These are phyloP conservation scores for Corymbia maculata DNA, from an alignment of 345 rosid genomes.

Conservation along the genomic window DNA sequence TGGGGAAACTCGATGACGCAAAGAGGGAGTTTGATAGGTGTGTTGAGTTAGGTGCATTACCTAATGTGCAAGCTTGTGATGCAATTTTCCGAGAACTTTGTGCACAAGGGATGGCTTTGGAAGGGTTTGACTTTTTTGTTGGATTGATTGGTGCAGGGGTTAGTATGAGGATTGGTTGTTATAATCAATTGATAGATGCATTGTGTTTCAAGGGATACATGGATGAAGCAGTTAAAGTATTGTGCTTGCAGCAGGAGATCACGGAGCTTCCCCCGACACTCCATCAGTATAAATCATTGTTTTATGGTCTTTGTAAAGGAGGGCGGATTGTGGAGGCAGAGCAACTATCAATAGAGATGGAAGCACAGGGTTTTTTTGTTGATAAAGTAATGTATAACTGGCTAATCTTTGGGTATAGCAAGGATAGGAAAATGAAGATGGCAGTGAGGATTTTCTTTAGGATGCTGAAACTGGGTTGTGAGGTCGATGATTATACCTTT, in stretches of 20 bases:
- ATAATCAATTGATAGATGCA: constrained; percentile 38
- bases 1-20: constrained; percentile 49
- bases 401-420: constrained; percentile 41
- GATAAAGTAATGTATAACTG: constrained; percentile 53
- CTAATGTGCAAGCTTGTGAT: constrained; percentile 22
- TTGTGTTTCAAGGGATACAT: constrained; percentile 37
- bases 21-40: constrained; percentile 30
- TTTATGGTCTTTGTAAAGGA: constrained; percentile 51
- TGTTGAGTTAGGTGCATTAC: constrained; percentile 14
- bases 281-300: constrained; percentile 42
- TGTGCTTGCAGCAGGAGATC: constrained; percentile 34
- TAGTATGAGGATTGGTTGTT: constrained; percentile 29
- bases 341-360: constrained; percentile 42
- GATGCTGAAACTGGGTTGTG: constrained; percentile 55
- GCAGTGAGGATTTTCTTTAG: constrained; percentile 42
- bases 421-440: constrained; percentile 47
- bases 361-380: constrained; percentile 40
- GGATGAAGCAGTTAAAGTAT: constrained; percentile 43
- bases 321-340: constrained; percentile 44
- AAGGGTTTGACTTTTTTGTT: constrained; percentile 36
- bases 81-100: constrained; percentile 32
- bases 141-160: constrained; percentile 12
- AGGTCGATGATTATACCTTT: constrained; percentile 39
- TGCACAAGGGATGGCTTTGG: constrained; percentile 27
- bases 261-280: constrained; percentile 25